Conservation (phyloP, 163 green algal genomes). For the Chlorella variabilis region DNA sequence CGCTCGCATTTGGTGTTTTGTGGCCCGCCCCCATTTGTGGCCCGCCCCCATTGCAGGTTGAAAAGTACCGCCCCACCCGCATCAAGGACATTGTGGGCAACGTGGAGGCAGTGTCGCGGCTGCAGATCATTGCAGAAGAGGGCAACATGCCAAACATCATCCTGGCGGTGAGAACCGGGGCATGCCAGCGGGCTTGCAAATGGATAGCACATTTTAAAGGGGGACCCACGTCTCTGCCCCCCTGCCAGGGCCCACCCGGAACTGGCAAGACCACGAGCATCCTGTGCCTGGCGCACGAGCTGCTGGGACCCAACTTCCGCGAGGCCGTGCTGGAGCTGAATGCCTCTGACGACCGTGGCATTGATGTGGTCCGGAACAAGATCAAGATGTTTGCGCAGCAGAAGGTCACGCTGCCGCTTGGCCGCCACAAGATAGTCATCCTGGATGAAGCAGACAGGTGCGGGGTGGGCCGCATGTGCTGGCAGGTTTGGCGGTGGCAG, state of each 20-base stretch:
- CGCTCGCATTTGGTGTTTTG: no score
- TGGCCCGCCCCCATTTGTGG: no score
- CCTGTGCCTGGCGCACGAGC: constrained; percentile 86
- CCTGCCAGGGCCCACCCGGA: constrained; percentile 88
- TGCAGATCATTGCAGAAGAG: constrained; percentile 93
- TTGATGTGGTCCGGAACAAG: constrained; percentile 98
- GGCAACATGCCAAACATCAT: constrained; percentile 99
- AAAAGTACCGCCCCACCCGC: constrained; percentile 94
- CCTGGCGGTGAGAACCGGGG: constrained; percentile 79
- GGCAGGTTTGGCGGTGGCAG: not conserved
- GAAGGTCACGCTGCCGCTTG: constrained; percentile 92
- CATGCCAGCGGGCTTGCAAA: no score
- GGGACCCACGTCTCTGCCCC: not conserved
- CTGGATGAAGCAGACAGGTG: constrained; percentile 97
- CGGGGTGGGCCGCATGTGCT: not conserved
- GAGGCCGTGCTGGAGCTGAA: constrained; percentile 98
- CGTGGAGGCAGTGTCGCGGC: constrained; percentile 87
- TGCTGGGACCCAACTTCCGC: constrained; percentile 88
- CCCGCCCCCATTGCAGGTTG: no score
- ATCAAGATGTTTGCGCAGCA: constrained; percentile 99
- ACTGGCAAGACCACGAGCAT: constrained; percentile 99
- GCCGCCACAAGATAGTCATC: constrained; percentile 97
- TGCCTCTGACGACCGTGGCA: constrained; percentile 97
- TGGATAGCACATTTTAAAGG: not conserved
- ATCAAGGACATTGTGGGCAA: constrained; percentile 99